A percentile compares a stretch with the other conserved stretches of the same genome.
These are phyloP conservation scores for Malus sylvestris DNA, from an alignment of 306 rosid genomes.

Conservation along the genomic window DNA sequence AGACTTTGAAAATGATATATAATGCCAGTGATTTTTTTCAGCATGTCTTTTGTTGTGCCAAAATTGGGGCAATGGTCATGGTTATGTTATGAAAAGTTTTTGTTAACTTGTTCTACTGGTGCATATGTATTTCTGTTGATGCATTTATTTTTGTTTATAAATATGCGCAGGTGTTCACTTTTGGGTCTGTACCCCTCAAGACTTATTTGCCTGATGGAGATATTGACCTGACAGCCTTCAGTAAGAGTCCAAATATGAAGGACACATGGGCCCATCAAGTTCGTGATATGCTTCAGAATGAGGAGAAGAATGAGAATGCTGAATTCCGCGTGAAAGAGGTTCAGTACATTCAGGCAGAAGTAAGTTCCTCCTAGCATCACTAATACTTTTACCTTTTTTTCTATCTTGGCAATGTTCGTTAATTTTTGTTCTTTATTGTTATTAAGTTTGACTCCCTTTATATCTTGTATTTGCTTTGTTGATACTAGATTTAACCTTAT, in stretches of 20 bases:
- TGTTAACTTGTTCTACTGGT: background rate
- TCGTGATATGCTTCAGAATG: constrained; percentile 81
- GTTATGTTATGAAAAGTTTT: background rate
- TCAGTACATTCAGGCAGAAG: constrained; percentile 98
- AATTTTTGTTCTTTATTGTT: background rate
- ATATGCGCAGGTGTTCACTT: constrained; percentile 70
- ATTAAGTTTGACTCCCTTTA: background rate
- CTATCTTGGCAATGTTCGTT: background rate
- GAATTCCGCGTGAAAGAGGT: constrained; percentile 93
- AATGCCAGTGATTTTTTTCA: background rate
- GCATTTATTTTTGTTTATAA: background rate
- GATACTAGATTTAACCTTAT: background rate
- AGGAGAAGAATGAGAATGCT: constrained; percentile 89
- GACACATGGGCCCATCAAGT: constrained; percentile 95
- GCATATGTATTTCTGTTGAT: background rate
- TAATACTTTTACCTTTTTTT: constrained; percentile 6
- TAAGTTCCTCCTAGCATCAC: constrained; percentile 30
- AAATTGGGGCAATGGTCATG: background rate
- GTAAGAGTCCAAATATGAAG: constrained; percentile 72
- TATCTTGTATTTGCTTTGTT: constrained; percentile 4
- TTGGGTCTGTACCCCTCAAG: constrained; percentile 98
- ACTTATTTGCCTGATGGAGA: constrained; percentile 99
- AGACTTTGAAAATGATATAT: background rate
- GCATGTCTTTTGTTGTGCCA: background rate
- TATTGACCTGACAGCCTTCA: constrained; percentile 89